A percentile compares a stretch with the other conserved stretches of the same genome.
These are phyloP conservation scores for Beauveria bassiana DNA, from an alignment of 2,329 filamentous ascomycete genomes.

Conservation along the genomic window DNA sequence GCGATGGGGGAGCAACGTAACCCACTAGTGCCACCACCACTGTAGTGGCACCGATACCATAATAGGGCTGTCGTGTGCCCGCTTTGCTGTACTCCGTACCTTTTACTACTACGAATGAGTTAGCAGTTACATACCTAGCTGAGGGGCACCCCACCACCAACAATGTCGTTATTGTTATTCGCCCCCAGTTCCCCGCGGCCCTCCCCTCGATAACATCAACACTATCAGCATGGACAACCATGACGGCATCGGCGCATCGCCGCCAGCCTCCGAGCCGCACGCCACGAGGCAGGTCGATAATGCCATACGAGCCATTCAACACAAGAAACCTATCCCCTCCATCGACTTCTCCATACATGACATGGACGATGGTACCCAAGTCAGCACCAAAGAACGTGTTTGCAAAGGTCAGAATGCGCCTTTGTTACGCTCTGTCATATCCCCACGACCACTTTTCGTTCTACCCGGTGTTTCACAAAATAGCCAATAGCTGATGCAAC, in stretches of 20 bases:
- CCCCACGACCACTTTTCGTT: not conserved
- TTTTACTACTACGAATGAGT: not conserved
- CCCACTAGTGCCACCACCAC: not conserved
- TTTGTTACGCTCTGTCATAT: not conserved
- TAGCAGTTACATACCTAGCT: not conserved
- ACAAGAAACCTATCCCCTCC: constrained; percentile 93
- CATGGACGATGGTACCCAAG: constrained; percentile 94
- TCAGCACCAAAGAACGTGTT: constrained; percentile 90
- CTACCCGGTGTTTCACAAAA: not conserved
- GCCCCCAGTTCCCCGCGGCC: not conserved
- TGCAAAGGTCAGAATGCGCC: constrained; percentile 73
- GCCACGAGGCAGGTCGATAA: constrained; percentile 67
- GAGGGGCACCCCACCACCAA: too few relatives aligned
- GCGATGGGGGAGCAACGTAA: not conserved
- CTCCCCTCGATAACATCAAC: not conserved
- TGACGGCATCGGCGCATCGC: constrained; percentile 32
- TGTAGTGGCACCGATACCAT: not conserved
- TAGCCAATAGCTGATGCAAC: constrained; percentile 4
- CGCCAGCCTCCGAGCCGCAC: constrained; percentile 32
- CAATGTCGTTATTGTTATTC: constrained; percentile 2
- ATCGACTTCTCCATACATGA: constrained; percentile 98
- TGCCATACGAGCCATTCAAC: constrained; percentile 81
- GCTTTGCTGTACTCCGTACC: not conserved
- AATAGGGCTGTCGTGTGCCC: constrained; percentile 9
- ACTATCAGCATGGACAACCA: not conserved